Evolutionary conservation across 192 early-diverging fungal species (phyloP), one percentile per base, ranked within the genome.

Genomic region (Coemansia nantahalensis): DNA sequence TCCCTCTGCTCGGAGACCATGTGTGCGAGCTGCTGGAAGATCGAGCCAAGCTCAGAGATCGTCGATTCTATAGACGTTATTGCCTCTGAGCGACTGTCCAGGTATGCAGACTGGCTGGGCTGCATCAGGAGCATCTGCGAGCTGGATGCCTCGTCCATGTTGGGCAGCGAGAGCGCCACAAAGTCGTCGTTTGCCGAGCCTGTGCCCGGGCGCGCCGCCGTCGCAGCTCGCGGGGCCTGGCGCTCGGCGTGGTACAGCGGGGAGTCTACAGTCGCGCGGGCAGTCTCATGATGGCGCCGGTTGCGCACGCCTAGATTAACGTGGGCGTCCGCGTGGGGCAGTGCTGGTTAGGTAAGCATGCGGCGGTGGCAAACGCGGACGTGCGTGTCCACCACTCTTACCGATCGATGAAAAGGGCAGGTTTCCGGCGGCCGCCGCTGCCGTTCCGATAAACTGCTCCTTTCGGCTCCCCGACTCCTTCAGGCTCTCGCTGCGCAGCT

Each of bases 51-150:
- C 58, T 99, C 97, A 0, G 94, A 88, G 51, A 99, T 95, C 5
- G 97, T 99, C 10, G 86, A 85, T 65, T 99, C 95, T 57, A 99
- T 98, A 8, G 90, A 90, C 57, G 91, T 90, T 51, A 98, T 95
- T 0, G 95, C 93, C 15, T 88, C 86, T 5, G 87, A 83, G 33
- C 97, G 84, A 53, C 84, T 86, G 52, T 97, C 90, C 35, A 99
- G 80, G 64, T 94, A 93, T 47, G 85, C 82, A 44, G 85, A 85
- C 76, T 89, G 78, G 61, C 73, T 49, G 33, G 85, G 71, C 51
- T 80, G 56, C 24, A 83, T 74, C 32, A 86, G 69, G 51, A 86
- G 70, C 56, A 87, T 80, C 51, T 90, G 86, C 54, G 88, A 85
- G 43, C 78, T 66, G 17, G 85, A 84, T 5, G 81, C 68, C 18